Evolutionary conservation across 768 basidiomycete species (phyloP).

Genomic region (Punctularia strigosozonata): DNA sequence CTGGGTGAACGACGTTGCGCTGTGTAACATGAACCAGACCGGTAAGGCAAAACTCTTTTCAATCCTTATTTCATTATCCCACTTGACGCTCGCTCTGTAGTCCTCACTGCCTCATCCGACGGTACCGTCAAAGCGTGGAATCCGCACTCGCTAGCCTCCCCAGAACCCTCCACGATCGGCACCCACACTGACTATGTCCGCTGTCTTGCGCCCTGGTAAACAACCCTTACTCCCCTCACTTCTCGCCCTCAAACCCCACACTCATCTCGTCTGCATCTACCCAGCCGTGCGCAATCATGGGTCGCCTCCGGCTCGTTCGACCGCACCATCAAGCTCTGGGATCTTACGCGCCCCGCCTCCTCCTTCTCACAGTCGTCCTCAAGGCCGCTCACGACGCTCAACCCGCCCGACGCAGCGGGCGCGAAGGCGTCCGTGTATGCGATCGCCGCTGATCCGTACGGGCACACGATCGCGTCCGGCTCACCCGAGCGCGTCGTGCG

Average conservation of each 20-base stretch:
- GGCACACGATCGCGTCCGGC: constrained; percentile 75
- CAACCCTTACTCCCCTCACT: constrained; percentile 3
- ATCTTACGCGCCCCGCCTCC: constrained; percentile 33
- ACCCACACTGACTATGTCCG: constrained; percentile 80
- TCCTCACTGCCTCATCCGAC: constrained; percentile 92
- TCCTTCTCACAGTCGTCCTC: constrained; percentile 21
- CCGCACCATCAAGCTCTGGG: constrained; percentile 91
- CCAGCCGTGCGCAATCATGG: constrained; percentile 73
- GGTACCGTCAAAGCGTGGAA: constrained; percentile 91
- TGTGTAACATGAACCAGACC: constrained; percentile 89
- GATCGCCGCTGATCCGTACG: constrained; percentile 66
- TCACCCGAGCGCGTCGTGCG: constrained; percentile 86
- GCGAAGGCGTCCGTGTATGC: constrained; percentile 73
- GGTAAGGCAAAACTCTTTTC: constrained; percentile 26
- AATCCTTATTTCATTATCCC: background rate
- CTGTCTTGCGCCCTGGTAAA: constrained; percentile 63
- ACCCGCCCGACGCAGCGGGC: constrained; percentile 51
- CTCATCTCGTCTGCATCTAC: constrained; percentile 7
- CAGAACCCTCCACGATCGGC: constrained; percentile 60
- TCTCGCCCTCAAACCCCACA: too few species aligned
- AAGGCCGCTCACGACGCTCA: constrained; percentile 56
- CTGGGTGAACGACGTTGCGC: constrained; percentile 91
- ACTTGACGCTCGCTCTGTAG: constrained; percentile 21
- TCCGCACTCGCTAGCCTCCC: constrained; percentile 52
- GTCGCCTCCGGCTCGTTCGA: constrained; percentile 93